A percentile compares a stretch with the other conserved stretches of the same genome.
Evolutionary conservation across 441 rosid genomes (phyloP).

Genomic region (Lepidium campestre): DNA sequence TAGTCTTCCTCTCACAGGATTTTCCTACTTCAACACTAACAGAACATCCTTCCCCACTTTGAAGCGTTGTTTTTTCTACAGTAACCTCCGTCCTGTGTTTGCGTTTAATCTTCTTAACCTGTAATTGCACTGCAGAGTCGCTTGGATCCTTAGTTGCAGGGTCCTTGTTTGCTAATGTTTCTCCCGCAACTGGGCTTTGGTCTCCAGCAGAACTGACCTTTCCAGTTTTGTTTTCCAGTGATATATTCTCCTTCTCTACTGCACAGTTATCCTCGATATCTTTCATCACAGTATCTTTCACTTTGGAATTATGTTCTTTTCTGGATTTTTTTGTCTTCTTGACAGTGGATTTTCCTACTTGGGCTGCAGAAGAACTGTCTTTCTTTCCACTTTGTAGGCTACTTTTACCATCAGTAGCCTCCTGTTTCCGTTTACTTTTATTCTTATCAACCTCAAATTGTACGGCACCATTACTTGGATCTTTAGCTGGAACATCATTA

Average conservation of each 20-base stretch:
- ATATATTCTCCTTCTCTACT: slow-evolving; percentile 45
- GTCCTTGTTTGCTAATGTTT: slow-evolving; percentile 12
- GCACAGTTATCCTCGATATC: slow-evolving; percentile 22
- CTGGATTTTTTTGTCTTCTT: slow-evolving; percentile 16
- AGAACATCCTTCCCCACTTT: slow-evolving; percentile 9
- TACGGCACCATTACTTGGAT: slow-evolving; percentile 22
- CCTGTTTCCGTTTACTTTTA: slow-evolving; percentile 1
- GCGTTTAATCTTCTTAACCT: slow-evolving; percentile 4
- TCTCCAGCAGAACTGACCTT: slow-evolving; percentile 30
- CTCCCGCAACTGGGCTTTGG: slow-evolving; percentile 17
- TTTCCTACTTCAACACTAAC: slow-evolving; percentile 3
- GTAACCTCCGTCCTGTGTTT: background rate
- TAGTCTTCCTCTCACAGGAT: slow-evolving; percentile 10
- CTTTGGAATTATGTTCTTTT: slow-evolving; percentile 11
- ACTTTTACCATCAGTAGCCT: background rate
- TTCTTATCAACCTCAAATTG: slow-evolving; percentile 12
- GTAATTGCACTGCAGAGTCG: slow-evolving; percentile 18
- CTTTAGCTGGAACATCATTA: slow-evolving; percentile 21
- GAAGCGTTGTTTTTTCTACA: slow-evolving; percentile 1
- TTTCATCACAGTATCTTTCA: slow-evolving; percentile 11
- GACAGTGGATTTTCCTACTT: background rate
- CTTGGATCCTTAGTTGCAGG: slow-evolving; percentile 22
- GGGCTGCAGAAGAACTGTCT: slow-evolving; percentile 2
- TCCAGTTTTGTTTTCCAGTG: background rate
- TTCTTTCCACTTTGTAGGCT: slow-evolving; percentile 8